phyloP scores from a whole-genome alignment of 345 rosid species.

The Hibiscus tridactylites region DNA sequence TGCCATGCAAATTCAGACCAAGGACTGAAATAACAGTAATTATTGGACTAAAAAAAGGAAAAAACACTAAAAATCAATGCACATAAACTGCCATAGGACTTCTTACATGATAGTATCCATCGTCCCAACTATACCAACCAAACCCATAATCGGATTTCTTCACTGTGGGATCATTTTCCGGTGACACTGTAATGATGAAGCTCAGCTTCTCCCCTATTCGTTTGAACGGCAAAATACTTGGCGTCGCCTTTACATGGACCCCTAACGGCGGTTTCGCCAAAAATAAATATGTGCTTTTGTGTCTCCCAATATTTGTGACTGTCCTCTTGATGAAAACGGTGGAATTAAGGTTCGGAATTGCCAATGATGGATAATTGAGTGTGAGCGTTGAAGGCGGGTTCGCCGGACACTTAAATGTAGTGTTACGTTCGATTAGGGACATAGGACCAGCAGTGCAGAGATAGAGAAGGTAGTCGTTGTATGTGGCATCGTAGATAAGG shows the following conservation, averaged over 20 bases:
- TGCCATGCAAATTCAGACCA: no score
- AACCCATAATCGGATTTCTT: constrained; percentile 30
- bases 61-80: constrained; percentile 11
- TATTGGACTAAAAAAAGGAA: no score
- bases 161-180: neutral
- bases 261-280: constrained; percentile 36
- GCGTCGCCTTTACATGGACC: constrained; percentile 36
- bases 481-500: constrained; percentile 61
- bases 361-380: constrained; percentile 67
- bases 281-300: constrained; percentile 34
- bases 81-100: constrained; percentile 68
- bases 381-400: constrained; percentile 23
- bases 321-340: constrained; percentile 37
- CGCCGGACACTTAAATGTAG: constrained; percentile 35
- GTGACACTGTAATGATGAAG: constrained; percentile 35
- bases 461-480: constrained; percentile 42
- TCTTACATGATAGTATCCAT: constrained; percentile 44
- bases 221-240: constrained; percentile 37
- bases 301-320: constrained; percentile 58
- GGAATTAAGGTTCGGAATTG: constrained; percentile 35
- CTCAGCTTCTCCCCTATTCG: constrained; percentile 41
- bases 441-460: constrained; percentile 32
- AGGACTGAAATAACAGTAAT: no score
- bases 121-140: constrained; percentile 75
- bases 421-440: constrained; percentile 7